phyloP scores from a whole-genome alignment of 179 eudicot genomes.

The Corrigiola litoralis region DNA sequence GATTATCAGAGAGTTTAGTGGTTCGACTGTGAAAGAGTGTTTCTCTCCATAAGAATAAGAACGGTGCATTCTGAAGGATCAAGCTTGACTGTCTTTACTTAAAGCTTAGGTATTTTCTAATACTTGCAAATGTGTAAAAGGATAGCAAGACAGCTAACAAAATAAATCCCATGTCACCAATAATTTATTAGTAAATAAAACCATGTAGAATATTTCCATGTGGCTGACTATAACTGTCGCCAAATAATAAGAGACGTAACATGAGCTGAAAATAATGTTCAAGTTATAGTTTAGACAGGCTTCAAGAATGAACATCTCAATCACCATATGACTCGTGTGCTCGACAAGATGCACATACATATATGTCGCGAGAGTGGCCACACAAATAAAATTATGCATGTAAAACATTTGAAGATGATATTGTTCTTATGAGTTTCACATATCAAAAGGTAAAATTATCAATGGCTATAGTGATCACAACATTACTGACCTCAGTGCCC shows the following conservation, averaged over 20 bases:
- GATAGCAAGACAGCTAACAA: not conserved
- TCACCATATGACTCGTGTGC: not conserved
- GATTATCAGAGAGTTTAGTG: too few species aligned
- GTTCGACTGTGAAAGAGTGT: too few species aligned
- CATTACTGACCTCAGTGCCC: slow-evolving; percentile 23
- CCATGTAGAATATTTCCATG: not conserved
- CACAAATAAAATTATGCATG: not conserved
- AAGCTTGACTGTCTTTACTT: too few species aligned
- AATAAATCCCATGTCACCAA: not conserved
- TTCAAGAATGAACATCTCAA: not conserved
- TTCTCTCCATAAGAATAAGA: too few species aligned
- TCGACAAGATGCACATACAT: not conserved
- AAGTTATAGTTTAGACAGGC: not conserved
- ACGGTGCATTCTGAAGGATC: too few species aligned
- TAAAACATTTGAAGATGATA: not conserved
- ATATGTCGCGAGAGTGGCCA: too few species aligned
- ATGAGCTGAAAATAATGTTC: not conserved
- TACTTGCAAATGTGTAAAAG: too few species aligned
- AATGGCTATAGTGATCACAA: not conserved
- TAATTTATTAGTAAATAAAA: not conserved
- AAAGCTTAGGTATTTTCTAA: too few species aligned
- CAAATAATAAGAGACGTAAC: not conserved
- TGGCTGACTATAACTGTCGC: not conserved
- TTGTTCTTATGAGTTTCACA: too few species aligned
- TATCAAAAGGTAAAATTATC: slow-evolving; percentile 1